These are phyloP conservation scores for Lasiosphaeria ovina DNA, from an alignment of 495 filamentous ascomycete species.

Conservation along the genomic window DNA sequence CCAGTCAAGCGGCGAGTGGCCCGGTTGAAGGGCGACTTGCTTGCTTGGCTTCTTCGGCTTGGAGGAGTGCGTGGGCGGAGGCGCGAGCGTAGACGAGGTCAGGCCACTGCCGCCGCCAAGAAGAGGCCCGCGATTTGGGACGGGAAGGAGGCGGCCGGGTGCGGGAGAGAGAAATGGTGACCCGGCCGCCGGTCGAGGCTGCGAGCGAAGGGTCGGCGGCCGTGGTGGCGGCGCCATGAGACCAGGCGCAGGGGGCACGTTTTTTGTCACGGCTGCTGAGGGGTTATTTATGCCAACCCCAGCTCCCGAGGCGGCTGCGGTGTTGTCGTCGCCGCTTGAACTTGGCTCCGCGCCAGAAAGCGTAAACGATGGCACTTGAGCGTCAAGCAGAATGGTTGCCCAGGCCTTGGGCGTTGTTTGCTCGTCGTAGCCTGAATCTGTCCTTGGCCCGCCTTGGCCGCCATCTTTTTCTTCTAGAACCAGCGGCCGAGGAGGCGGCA, in stretches of 20 bases:
- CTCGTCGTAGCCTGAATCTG: slow-evolving; percentile 22
- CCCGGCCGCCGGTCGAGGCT: slow-evolving; percentile 25
- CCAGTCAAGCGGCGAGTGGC: slow-evolving; percentile 95
- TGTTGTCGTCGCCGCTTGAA: not conserved
- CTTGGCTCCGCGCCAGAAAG: slow-evolving; percentile 34
- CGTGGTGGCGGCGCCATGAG: slow-evolving; percentile 34
- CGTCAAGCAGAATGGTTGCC: slow-evolving; percentile 6
- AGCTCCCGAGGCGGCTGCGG: not conserved
- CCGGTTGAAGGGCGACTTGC: slow-evolving; percentile 74
- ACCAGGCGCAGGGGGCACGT: slow-evolving; percentile 18
- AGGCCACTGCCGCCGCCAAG: not conserved
- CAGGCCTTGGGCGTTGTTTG: slow-evolving; percentile 46
- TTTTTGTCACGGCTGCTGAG: slow-evolving; percentile 24
- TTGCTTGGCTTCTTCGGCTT: slow-evolving; percentile 48
- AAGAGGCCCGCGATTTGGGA: slow-evolving; percentile 33
- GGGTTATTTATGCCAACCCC: slow-evolving; percentile 29
- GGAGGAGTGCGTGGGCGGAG: slow-evolving; percentile 44
- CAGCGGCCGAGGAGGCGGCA: slow-evolving; percentile 18
- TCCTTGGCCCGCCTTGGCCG: not conserved
- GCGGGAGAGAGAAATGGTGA: slow-evolving; percentile 23
- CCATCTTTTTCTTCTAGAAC: slow-evolving; percentile 10
- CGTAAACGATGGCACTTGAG: slow-evolving; percentile 39
- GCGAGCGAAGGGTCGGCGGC: slow-evolving; percentile 8
- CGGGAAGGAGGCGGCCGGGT: slow-evolving; percentile 19
- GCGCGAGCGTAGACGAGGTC: slow-evolving; percentile 31